Evolutionary conservation across 805 yeast species (phyloP).

Genomic region (Ogataea haglerorum): DNA sequence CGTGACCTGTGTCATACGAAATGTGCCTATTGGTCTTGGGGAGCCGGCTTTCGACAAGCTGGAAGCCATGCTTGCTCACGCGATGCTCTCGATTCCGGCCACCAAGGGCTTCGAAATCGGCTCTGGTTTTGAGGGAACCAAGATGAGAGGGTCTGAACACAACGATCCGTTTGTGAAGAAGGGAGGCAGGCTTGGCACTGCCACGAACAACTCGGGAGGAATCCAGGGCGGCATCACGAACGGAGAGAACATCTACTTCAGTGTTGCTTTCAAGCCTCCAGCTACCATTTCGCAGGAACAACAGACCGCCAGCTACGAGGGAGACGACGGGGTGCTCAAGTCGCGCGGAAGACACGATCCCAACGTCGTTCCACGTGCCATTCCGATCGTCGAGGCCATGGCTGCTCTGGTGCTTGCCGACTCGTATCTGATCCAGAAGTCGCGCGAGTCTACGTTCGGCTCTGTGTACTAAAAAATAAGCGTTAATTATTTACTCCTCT

Average conservation of each 20-base stretch:
- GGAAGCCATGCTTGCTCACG: slow-evolving; percentile 94
- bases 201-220: slow-evolving; percentile 93
- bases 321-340: slow-evolving; percentile 80
- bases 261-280: slow-evolving; percentile 96
- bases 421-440: slow-evolving; percentile 76
- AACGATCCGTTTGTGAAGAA: slow-evolving; percentile 79
- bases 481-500: slow-evolving; percentile 2
- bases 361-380: slow-evolving; percentile 96
- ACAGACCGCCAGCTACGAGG: slow-evolving; percentile 83
- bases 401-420: slow-evolving; percentile 93
- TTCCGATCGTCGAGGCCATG: slow-evolving; percentile 98
- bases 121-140: slow-evolving; percentile 89
- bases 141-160: slow-evolving; percentile 88
- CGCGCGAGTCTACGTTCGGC: slow-evolving; percentile 61
- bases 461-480: slow-evolving; percentile 23
- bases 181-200: slow-evolving; percentile 69
- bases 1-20: slow-evolving; percentile 94
- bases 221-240: slow-evolving; percentile 97
- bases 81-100: slow-evolving; percentile 97
- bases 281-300: slow-evolving; percentile 97
- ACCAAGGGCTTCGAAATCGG: slow-evolving; percentile 98
- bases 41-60: slow-evolving; percentile 97
- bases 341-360: slow-evolving; percentile 99
- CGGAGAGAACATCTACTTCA: slow-evolving; percentile 92
- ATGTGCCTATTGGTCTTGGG: slow-evolving; percentile 93